These are phyloP conservation scores for Cystofilobasidium macerans DNA, from an alignment of 768 basidiomycete species.

Conservation along the genomic window DNA sequence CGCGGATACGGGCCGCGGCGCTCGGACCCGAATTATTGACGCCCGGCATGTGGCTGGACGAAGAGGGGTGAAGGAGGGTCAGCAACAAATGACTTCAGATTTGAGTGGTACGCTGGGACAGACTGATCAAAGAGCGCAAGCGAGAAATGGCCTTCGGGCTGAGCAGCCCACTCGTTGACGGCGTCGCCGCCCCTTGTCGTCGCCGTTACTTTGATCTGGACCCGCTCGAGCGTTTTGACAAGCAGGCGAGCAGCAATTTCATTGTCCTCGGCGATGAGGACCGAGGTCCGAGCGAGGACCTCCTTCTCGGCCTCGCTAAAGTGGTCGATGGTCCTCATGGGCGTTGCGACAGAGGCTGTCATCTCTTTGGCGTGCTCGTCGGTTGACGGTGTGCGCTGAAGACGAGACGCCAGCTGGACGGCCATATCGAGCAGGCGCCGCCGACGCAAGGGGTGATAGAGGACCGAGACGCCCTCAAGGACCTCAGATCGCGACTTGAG, in stretches of 20 bases:
- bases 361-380: conserved; percentile 45
- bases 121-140: conserved; percentile 59
- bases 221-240: conserved; percentile 55
- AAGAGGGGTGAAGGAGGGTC: neutral
- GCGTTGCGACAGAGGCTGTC: conserved; percentile 53
- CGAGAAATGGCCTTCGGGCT: conserved; percentile 57
- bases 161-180: conserved; percentile 55
- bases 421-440: conserved; percentile 2
- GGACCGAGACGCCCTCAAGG: neutral
- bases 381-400: neutral
- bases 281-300: conserved; percentile 44
- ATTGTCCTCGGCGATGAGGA: conserved; percentile 69
- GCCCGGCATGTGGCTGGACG: neutral
- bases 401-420: conserved; percentile 34
- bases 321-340: conserved; percentile 46
- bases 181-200: conserved; percentile 62
- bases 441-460: conserved; percentile 5
- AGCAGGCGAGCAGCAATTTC: conserved; percentile 58
- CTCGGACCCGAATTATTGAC: neutral
- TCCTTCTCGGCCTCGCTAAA: conserved; percentile 39
- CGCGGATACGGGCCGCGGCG: neutral
- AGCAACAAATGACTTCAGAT: too few species aligned
- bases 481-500: conserved; percentile 5
- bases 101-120: neutral
- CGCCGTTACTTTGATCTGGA: conserved; percentile 51